Percentiles rank a stretch among this genome's conserved stretches.
Evolutionary conservation across 176 grass and related monocot genomes (phyloP).

Genomic region (Oryza australiensis): DNA sequence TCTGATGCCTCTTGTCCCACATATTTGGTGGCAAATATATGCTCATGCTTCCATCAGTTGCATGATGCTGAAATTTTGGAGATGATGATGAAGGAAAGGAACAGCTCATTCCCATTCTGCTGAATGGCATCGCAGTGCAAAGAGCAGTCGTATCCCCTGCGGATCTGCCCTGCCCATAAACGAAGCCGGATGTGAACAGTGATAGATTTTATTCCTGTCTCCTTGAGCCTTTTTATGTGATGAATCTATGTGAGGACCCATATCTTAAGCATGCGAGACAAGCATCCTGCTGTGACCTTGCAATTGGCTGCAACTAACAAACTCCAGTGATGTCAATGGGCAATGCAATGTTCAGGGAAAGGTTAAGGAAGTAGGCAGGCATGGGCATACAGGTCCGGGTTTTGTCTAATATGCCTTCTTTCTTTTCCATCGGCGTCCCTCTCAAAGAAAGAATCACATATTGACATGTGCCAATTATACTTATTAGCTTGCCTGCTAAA

Average conservation of each 20-base stretch:
- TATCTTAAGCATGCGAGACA: not conserved
- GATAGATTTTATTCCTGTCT: not conserved
- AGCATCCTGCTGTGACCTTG: not conserved
- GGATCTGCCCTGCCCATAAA: not conserved
- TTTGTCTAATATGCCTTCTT: not conserved
- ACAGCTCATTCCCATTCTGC: not conserved
- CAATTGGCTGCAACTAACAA: not conserved
- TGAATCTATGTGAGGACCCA: not conserved
- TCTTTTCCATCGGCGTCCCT: not conserved
- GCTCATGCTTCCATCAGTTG: not conserved
- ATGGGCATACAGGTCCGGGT: not conserved
- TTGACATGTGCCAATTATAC: not conserved
- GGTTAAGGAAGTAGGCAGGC: conserved; percentile 26
- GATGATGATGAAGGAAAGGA: not conserved
- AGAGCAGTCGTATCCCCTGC: not conserved
- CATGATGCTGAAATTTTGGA: not conserved
- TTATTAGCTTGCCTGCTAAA: not conserved
- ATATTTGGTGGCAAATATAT: not conserved
- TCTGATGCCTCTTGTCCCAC: not conserved
- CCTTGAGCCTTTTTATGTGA: not conserved
- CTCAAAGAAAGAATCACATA: not conserved
- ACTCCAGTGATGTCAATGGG: not conserved
- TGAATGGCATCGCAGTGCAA: not conserved
- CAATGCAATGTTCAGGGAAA: not conserved
- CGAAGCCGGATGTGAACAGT: not conserved